These are phyloP conservation scores for Kodamaea nitidulidarum DNA, from an alignment of 805 yeast genomes.

Conservation along the genomic window DNA sequence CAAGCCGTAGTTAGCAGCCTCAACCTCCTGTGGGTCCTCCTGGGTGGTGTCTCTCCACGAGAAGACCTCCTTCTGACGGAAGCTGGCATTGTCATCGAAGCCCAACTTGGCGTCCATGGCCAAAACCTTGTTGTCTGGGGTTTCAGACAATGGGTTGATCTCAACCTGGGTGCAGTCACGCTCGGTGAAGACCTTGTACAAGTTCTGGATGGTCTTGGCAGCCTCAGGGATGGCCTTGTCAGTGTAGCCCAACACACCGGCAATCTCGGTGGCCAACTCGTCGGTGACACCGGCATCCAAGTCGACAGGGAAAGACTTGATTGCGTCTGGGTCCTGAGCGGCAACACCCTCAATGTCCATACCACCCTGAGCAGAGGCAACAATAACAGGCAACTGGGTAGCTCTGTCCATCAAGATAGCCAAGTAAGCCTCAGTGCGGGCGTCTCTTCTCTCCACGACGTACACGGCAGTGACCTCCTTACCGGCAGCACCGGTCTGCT, in stretches of 20 bases:
- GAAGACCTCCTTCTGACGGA: constrained; percentile 92
- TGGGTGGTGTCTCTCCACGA: constrained; percentile 96
- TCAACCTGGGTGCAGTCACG: constrained; percentile 97
- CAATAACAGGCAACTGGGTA: constrained; percentile 84
- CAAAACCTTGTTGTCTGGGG: constrained; percentile 81
- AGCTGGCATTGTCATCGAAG: constrained; percentile 93
- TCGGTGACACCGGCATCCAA: constrained; percentile 78
- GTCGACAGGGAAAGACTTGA: constrained; percentile 80
- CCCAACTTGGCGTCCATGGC: constrained; percentile 99
- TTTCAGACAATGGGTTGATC: constrained; percentile 96
- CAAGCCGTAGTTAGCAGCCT: constrained; percentile 83
- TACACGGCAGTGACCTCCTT: constrained; percentile 95
- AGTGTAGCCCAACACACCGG: constrained; percentile 78
- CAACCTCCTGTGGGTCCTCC: constrained; percentile 96
- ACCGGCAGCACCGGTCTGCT: constrained; percentile 97
- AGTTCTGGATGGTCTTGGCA: constrained; percentile 78
- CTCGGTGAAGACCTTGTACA: constrained; percentile 85
- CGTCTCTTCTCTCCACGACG: constrained; percentile 91
- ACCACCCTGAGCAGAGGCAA: constrained; percentile 98
- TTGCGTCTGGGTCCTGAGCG: constrained; percentile 81
- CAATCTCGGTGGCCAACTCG: constrained; percentile 69
- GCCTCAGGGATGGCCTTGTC: constrained; percentile 76
- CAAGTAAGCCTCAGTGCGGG: constrained; percentile 90
- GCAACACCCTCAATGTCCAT: constrained; percentile 99
- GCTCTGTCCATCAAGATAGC: constrained; percentile 94